phyloP scores from a whole-genome alignment of 2,329 filamentous ascomycete species.

The Aspergillus quadricinctus region DNA sequence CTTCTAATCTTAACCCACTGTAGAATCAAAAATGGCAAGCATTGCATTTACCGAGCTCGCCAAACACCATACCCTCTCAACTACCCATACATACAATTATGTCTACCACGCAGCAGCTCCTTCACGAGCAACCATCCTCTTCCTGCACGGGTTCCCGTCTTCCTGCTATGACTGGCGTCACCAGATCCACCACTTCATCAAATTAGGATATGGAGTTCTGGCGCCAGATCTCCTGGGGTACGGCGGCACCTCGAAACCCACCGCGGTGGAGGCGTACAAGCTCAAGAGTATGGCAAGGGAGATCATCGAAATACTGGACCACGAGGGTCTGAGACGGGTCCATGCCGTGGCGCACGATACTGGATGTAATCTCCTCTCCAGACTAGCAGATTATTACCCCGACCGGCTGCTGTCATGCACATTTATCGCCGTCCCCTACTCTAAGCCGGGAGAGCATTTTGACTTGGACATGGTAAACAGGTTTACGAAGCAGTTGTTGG shows the following conservation, averaged over 20 bases:
- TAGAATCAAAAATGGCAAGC: slow-evolving; percentile 9
- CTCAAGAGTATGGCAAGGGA: slow-evolving; percentile 30
- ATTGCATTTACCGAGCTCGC: slow-evolving; percentile 15
- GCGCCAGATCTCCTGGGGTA: slow-evolving; percentile 42
- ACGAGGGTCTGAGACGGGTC: slow-evolving; percentile 16
- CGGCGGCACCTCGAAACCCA: slow-evolving; percentile 32
- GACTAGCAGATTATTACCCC: slow-evolving; percentile 22
- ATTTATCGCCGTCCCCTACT: slow-evolving; percentile 20
- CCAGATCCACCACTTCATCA: slow-evolving; percentile 34
- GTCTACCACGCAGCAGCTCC: slow-evolving; percentile 19
- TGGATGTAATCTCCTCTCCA: slow-evolving; percentile 21
- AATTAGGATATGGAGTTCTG: slow-evolving; percentile 41
- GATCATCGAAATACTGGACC: slow-evolving; percentile 31
- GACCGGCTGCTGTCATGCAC: slow-evolving; percentile 13
- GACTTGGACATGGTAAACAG: slow-evolving; percentile 19
- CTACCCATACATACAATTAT: slow-evolving; percentile 25
- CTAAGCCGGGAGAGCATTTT: slow-evolving; percentile 15
- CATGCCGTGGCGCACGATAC: slow-evolving; percentile 25
- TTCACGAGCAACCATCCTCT: slow-evolving; percentile 36
- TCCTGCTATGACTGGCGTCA: slow-evolving; percentile 43
- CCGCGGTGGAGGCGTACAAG: slow-evolving; percentile 22
- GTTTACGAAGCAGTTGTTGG: slow-evolving; percentile 15
- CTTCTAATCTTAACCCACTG: not conserved
- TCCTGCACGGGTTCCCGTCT: slow-evolving; percentile 50
- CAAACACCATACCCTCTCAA: slow-evolving; percentile 13